Percentiles rank a stretch among this genome's conserved stretches.
These are phyloP conservation scores for Lycium barbarum DNA, from an alignment of 257 asterid genomes.

Conservation along the genomic window DNA sequence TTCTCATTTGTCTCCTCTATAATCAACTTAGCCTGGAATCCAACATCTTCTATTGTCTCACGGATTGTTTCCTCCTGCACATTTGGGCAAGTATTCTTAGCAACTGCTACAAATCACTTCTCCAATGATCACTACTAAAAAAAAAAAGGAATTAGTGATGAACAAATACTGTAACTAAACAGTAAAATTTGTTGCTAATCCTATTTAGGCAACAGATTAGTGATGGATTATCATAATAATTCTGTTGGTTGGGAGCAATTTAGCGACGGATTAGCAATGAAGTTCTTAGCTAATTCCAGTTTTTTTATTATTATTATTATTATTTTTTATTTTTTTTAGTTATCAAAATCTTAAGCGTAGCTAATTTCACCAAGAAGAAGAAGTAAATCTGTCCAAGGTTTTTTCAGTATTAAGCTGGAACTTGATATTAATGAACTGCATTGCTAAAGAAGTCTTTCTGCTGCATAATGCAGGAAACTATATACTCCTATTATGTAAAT, in stretches of 20 bases:
- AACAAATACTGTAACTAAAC: too few relatives aligned
- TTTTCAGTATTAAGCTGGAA: not conserved
- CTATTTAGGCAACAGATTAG: too few relatives aligned
- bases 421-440: not conserved
- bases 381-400: not conserved
- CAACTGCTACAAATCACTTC: not conserved
- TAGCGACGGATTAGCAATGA: too few relatives aligned
- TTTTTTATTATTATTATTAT: too few relatives aligned
- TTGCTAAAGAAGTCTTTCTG: not conserved
- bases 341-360: too few relatives aligned
- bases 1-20: slow-evolving; percentile 39
- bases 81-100: not conserved
- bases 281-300: too few relatives aligned
- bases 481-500: not conserved
- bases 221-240: too few relatives aligned
- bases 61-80: slow-evolving; percentile 44
- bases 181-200: too few relatives aligned
- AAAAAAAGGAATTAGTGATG: not conserved
- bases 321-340: too few relatives aligned
- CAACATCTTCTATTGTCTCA: slow-evolving; percentile 54
- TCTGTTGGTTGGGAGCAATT: too few relatives aligned
- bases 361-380: not conserved
- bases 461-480: not conserved
- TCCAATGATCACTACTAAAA: not conserved
- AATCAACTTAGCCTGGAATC: slow-evolving; percentile 42